Conservation (phyloP, 1,284 basidiomycete species). For the Ustilago lituana region DNA sequence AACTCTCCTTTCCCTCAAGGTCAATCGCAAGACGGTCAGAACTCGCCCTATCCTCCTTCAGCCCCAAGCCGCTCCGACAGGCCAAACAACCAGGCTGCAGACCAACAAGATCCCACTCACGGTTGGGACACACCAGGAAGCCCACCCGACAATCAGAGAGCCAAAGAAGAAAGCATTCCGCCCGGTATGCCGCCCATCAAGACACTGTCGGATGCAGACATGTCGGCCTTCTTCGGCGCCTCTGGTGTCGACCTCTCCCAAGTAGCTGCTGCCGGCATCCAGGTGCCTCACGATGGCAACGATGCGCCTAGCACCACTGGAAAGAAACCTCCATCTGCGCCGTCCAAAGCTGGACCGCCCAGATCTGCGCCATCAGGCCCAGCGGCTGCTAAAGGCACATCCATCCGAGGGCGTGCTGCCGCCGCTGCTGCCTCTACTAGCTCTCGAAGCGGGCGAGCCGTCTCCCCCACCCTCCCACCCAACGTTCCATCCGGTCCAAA, state of each 20-base stretch:
- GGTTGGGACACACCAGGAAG: slow-evolving; percentile 20
- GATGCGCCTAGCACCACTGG: not conserved
- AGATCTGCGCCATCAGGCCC: slow-evolving; percentile 18
- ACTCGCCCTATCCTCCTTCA: slow-evolving; percentile 23
- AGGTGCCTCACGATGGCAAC: not conserved
- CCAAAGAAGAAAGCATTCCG: slow-evolving; percentile 8
- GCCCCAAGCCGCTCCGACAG: slow-evolving; percentile 5
- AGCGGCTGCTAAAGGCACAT: slow-evolving; percentile 22
- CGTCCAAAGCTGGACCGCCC: slow-evolving; percentile 6
- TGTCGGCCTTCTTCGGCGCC: slow-evolving; percentile 43
- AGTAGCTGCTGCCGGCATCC: slow-evolving; percentile 30
- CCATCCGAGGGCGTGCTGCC: slow-evolving; percentile 40
- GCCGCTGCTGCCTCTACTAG: slow-evolving; percentile 10
- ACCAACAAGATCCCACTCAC: not conserved
- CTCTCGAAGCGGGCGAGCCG: slow-evolving; percentile 24
- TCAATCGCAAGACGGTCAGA: slow-evolving; percentile 9
- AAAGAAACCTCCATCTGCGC: not conserved
- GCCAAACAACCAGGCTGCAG: slow-evolving; percentile 2
- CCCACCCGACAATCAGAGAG: not conserved
- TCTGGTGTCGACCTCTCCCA: slow-evolving; percentile 38
- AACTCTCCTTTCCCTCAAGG: slow-evolving; percentile 26
- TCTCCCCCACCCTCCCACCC: slow-evolving; percentile 41
- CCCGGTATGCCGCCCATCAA: slow-evolving; percentile 15
- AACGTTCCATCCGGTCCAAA: slow-evolving; percentile 56
- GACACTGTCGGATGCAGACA: slow-evolving; percentile 35